Base-by-base conservation (phyloP, 2,329 filamentous ascomycete genomes). In the Colletotrichum destructivum region DNA sequence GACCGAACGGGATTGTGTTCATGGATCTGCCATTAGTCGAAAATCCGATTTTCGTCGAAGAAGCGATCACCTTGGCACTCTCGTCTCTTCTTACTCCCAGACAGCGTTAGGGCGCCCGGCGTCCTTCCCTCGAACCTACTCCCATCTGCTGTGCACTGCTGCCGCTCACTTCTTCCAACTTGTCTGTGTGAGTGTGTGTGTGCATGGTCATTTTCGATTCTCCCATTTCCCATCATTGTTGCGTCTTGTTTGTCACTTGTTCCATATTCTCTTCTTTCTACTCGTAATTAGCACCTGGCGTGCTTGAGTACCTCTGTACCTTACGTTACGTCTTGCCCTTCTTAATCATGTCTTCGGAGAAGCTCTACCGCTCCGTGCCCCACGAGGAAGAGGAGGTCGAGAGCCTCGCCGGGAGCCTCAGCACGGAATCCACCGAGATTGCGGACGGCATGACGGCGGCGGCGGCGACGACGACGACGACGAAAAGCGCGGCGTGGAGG, bases 321-420 rank as follows among this genome's bases (percentile, higher is more conserved):
- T 7, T 31, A 9, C 31, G 6, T 31, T 60, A 44, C 54, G 55
- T 46, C 40, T 44, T 61, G 51, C 40, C 51, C 15, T 47, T 23
- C 49, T 59, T 71, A 71, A 73, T 62, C 54, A 71, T 61, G 71
- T 71, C 63, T n/a, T 72, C 73, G 18, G 59, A 67, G 38, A 72
- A 75, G 59, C 35, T 42, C 38, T 75, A 75, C 59, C 55, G 66
- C 12, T 56, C 68, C 18, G 66, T 72, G 15, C 67, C 68, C n/a
- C 65, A 72, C 49, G 75, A 76, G 49, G 75, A 76, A 66, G 75
- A 76, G 44, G 67, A 74, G 26, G 71, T 71, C 52, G 64, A 74
- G 57, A 72, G 68, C 47, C 62, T 74, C 21, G 62, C 73, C 18
- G 72, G 71, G 18, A 74, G 69, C 54, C 69, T 74, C 38, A 70